Evolutionary conservation across 1,284 basidiomycete genomes (phyloP).

Genomic region (Ceratobasidium sp.): DNA sequence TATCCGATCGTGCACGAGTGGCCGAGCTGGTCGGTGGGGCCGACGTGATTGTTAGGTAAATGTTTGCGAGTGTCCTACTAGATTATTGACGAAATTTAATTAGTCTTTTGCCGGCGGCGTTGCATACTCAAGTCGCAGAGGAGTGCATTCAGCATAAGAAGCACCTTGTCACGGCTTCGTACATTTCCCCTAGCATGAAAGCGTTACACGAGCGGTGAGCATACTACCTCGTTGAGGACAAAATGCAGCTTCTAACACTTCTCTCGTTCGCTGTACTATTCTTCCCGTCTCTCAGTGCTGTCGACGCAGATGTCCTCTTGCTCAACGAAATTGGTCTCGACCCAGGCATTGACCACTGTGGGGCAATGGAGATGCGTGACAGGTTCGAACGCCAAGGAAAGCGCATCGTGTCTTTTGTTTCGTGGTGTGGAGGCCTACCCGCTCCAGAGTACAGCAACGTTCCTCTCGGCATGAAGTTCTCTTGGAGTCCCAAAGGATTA

Average conservation of each 20-base stretch:
- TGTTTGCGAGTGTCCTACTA: constrained; percentile 24
- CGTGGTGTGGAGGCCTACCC: constrained; percentile 93
- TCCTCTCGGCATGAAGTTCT: constrained; percentile 91
- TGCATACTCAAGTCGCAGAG: constrained; percentile 79
- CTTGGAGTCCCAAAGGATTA: constrained; percentile 91
- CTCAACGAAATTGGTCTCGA: constrained; percentile 95
- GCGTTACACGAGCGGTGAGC: constrained; percentile 67
- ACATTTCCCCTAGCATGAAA: constrained; percentile 84
- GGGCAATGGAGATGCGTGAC: constrained; percentile 78
- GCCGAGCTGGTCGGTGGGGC: constrained; percentile 60
- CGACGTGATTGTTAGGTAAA: constrained; percentile 73
- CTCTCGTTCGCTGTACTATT: neutral
- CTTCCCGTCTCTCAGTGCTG: constrained; percentile 58
- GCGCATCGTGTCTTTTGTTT: constrained; percentile 78
- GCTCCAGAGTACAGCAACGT: constrained; percentile 70
- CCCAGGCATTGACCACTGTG: constrained; percentile 95
- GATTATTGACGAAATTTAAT: neutral
- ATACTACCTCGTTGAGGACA: neutral
- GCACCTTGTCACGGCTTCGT: constrained; percentile 92
- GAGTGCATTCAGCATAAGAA: constrained; percentile 75
- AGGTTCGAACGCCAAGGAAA: constrained; percentile 65
- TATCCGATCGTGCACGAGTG: constrained; percentile 59
- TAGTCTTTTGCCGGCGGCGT: constrained; percentile 79
- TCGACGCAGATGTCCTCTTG: constrained; percentile 71
- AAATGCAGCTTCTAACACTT: neutral